Evolutionary conservation across 495 filamentous ascomycete genomes (phyloP).

Genomic region (Trichoderma orchidacearum): DNA sequence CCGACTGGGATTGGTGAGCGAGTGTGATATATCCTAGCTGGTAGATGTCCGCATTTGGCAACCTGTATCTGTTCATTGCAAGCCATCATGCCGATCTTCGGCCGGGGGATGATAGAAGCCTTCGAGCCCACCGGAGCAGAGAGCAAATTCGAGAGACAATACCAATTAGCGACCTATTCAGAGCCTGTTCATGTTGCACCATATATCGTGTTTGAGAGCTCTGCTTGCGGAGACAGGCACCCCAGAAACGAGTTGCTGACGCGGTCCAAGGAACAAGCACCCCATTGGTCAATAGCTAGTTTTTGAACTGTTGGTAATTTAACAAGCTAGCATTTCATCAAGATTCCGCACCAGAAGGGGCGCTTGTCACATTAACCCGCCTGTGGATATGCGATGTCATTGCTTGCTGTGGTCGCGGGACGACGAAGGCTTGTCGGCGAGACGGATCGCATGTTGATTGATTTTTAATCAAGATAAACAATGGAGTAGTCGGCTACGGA

Average conservation of each 20-base stretch:
- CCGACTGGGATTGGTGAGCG: conserved; percentile 6
- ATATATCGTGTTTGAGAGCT: too few species aligned
- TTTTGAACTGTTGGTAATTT: background rate
- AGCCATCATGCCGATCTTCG: background rate
- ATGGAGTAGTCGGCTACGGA: too few species aligned
- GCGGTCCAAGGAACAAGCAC: too few species aligned
- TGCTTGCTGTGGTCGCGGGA: background rate
- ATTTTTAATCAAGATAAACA: too few species aligned
- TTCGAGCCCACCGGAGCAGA: background rate
- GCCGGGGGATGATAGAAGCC: background rate
- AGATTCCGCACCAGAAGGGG: background rate
- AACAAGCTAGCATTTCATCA: background rate
- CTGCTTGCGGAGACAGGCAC: too few species aligned
- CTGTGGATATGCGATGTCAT: background rate
- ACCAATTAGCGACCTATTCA: too few species aligned
- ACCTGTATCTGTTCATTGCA: background rate
- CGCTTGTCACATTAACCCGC: background rate
- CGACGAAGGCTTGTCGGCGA: background rate
- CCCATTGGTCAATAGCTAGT: too few species aligned
- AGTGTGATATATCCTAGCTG: background rate
- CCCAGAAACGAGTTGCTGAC: too few species aligned
- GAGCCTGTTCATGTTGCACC: too few species aligned
- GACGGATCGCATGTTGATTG: too few species aligned
- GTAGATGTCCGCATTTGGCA: background rate
- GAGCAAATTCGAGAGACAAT: background rate